These are phyloP conservation scores for Aspergillus udagawae DNA, from an alignment of 2,329 filamentous ascomycete genomes.

Conservation along the genomic window DNA sequence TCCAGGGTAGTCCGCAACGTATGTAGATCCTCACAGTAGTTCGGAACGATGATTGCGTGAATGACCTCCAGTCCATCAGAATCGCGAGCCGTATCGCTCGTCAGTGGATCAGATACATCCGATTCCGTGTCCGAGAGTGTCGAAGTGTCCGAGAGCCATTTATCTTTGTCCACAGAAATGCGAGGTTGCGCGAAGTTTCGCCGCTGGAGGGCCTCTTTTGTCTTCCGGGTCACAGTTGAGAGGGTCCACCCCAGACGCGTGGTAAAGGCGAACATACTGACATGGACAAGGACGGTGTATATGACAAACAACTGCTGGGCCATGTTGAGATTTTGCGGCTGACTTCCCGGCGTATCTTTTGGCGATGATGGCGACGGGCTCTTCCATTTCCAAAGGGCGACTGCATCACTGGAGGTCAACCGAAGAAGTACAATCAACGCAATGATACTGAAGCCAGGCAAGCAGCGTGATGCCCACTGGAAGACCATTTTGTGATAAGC, in stretches of 20 bases:
- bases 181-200: conserved; percentile 14
- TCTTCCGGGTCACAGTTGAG: conserved; percentile 37
- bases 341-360: neutral
- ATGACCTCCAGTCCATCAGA: conserved; percentile 39
- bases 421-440: conserved; percentile 17
- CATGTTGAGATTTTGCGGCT: conserved; percentile 10
- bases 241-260: conserved; percentile 46
- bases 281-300: conserved; percentile 63
- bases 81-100: neutral
- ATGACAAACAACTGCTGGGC: conserved; percentile 51
- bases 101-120: neutral
- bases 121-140: neutral
- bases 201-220: conserved; percentile 16
- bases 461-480: conserved; percentile 25
- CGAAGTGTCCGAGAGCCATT: neutral
- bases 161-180: neutral
- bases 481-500: conserved; percentile 16
- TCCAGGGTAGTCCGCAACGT: conserved; percentile 65
- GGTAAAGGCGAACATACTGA: conserved; percentile 59
- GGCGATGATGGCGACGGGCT: neutral
- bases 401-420: conserved; percentile 19
- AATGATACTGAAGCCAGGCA: conserved; percentile 29
- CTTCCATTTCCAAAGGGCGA: conserved; percentile 14
- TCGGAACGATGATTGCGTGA: conserved; percentile 67
- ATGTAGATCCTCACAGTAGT: conserved; percentile 70